Evolutionary conservation across 2,329 filamentous ascomycete genomes (phyloP), one percentile per base, ranked within the genome.

Genomic region (Pestalotiopsis sp.): DNA sequence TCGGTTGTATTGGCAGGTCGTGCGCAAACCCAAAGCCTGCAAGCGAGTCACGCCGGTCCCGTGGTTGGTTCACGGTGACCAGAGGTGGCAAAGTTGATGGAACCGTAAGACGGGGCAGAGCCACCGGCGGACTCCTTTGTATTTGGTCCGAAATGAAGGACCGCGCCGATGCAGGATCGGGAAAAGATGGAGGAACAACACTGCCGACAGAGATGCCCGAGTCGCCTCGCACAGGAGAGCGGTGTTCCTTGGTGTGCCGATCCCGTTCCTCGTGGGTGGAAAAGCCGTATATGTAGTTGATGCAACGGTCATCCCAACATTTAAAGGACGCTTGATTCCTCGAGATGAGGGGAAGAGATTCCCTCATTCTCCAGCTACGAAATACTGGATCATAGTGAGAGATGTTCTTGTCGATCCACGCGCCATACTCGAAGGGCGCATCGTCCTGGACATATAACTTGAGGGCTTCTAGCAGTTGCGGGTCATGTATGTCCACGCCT

Each of bases 281-380:
- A 73, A 89, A 88, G 38, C 87, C 87, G 71, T 89, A 90, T 49
- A 89, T 84, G 76, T 88, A 89, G 75, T 87, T 84, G 69, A 87
- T 77, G 73, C 87, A 90, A 68, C 80, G 80, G 66, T 88, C 84
- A 70, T 88, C 80, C 77, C 81, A 84, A 76, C 87, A 90, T 75
- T 87, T 89, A 76, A 85, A 85, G 12, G 85, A 84, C 64, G 78
- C 77, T 56, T 80, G 78, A 45, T 74, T 76, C 64, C 80, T 78
- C 57, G 77, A 76, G 57, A 76, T 77, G n/a, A 78, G 71, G n/a
- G 79, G 77, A 63, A 80, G 71, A 52, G 78, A 79, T 52, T 80
- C 78, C 67, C 80, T 79, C 68, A 80, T 73, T 68, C 78, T 79
- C 78, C 80, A 81, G 60, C 78, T 78, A 27, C 81, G 82, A 71